Conservation (phyloP, 129 eudicot genomes). For the Logfia minima region DNA sequence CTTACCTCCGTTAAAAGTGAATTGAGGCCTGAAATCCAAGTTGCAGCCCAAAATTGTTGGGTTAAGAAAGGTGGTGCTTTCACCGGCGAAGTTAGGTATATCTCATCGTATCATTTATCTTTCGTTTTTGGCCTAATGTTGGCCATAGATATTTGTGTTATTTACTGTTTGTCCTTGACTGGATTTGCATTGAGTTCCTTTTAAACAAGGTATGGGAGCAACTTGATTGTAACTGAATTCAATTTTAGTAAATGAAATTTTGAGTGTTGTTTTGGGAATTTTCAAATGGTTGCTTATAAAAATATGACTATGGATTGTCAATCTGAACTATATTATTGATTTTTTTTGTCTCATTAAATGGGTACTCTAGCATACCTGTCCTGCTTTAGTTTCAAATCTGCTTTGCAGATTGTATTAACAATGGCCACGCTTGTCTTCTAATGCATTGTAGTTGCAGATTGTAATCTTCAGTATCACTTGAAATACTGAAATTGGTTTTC, state of each 20-base stretch:
- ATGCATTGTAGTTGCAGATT: background rate
- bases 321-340: background rate
- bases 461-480: background rate
- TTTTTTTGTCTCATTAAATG: background rate
- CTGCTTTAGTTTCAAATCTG: background rate
- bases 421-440: background rate
- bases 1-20: slow-evolving; percentile 63
- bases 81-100: slow-evolving; percentile 97
- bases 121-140: background rate
- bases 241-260: background rate
- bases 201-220: background rate
- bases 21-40: slow-evolving; percentile 82
- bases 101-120: background rate
- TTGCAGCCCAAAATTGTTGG: slow-evolving; percentile 98
- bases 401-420: background rate
- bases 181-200: slow-evolving; percentile 3
- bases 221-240: background rate
- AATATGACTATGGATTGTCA: background rate
- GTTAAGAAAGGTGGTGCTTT: slow-evolving; percentile 96
- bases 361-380: background rate
- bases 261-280: background rate
- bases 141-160: background rate
- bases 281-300: background rate
- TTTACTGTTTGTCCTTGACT: background rate
- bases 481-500: slow-evolving; percentile 15